These are phyloP conservation scores for Boletellus dicymbophilus DNA, from an alignment of 1,284 basidiomycete species.

Conservation along the genomic window DNA sequence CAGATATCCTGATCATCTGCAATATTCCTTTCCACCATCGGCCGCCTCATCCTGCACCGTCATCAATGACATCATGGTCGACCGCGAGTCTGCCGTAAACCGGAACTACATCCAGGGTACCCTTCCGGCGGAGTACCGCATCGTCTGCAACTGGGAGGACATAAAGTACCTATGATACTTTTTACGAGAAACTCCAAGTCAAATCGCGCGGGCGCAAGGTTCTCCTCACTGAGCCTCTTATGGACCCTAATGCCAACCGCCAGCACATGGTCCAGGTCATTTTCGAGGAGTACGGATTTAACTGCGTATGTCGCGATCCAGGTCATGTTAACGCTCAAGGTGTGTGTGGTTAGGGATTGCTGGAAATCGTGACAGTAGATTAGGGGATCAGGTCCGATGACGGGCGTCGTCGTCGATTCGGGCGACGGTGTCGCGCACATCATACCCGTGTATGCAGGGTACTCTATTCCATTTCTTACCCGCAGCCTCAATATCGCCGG, in stretches of 20 bases:
- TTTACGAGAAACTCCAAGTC: slow-evolving; percentile 92
- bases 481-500: slow-evolving; percentile 96
- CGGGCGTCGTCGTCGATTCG: slow-evolving; percentile 98
- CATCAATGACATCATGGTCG: slow-evolving; percentile 98
- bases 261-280: slow-evolving; percentile 97
- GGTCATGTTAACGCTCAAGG: slow-evolving; percentile 97
- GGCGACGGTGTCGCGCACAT: slow-evolving; percentile 99
- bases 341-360: slow-evolving; percentile 33
- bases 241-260: slow-evolving; percentile 96
- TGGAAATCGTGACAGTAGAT: too few species aligned
- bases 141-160: slow-evolving; percentile 98
- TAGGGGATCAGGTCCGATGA: slow-evolving; percentile 94
- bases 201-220: slow-evolving; percentile 91
- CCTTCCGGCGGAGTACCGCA: slow-evolving; percentile 99
- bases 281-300: slow-evolving; percentile 99
- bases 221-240: slow-evolving; percentile 97
- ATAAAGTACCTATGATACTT: slow-evolving; percentile 99
- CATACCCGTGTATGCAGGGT: slow-evolving; percentile 98
- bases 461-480: slow-evolving; percentile 93
- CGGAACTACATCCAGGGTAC: slow-evolving; percentile 96
- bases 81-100: slow-evolving; percentile 93
- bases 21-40: slow-evolving; percentile 98
- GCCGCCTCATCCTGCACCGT: slow-evolving; percentile 93
- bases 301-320: slow-evolving; percentile 98
- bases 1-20: slow-evolving; percentile 1